Conservation (phyloP, 306 rosid species). For the Betula pendula region DNA sequence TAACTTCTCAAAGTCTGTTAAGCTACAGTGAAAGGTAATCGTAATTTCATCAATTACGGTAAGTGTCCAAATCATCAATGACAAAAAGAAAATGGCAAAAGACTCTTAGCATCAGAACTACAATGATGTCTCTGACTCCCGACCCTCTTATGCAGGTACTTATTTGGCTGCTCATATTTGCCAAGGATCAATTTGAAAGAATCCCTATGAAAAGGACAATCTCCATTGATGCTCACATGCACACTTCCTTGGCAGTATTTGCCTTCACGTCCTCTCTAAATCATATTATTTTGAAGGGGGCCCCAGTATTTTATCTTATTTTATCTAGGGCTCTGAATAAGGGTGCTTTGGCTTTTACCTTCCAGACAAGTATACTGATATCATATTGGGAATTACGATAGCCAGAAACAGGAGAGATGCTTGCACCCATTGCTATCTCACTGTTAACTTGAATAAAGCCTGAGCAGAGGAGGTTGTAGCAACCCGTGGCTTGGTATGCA, state of each 20-base stretch:
- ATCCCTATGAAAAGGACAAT: conserved; percentile 11
- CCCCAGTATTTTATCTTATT: background rate
- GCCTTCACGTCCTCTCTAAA: background rate
- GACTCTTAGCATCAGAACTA: conserved; percentile 41
- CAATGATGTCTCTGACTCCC: conserved; percentile 26
- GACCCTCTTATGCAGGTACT: background rate
- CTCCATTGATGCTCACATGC: conserved; percentile 8
- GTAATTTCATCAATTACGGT: background rate
- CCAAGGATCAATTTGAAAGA: conserved; percentile 4
- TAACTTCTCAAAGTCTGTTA: conserved; percentile 18
- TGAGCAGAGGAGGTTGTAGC: conserved; percentile 99
- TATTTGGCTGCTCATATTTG: background rate
- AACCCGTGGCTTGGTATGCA: conserved; percentile 99
- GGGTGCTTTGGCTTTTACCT: conserved; percentile 55
- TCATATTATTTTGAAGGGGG: background rate
- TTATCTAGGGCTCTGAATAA: background rate
- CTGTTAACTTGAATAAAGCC: conserved; percentile 93
- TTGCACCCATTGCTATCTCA: conserved; percentile 94
- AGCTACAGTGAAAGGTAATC: background rate
- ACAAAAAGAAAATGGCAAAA: conserved; percentile 33
- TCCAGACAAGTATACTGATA: conserved; percentile 93
- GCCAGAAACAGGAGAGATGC: conserved; percentile 82
- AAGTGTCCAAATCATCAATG: conserved; percentile 31
- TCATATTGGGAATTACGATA: conserved; percentile 74
- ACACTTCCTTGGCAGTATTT: conserved; percentile 4